phyloP scores from a whole-genome alignment of 2,329 filamentous ascomycete genomes.

The Penicillium paneum region DNA sequence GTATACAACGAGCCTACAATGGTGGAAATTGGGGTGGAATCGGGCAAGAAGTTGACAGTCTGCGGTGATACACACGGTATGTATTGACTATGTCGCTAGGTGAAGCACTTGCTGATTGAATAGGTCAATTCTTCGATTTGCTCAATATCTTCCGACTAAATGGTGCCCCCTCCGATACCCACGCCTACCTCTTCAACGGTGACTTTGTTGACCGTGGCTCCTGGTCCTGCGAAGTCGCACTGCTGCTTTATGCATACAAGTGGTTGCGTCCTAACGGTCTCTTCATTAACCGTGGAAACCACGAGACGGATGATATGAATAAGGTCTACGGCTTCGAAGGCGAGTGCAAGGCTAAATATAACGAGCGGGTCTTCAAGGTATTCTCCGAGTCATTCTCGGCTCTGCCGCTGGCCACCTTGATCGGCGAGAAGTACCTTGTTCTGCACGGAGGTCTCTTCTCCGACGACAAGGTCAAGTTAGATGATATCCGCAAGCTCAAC shows the following conservation, averaged over 20 bases:
- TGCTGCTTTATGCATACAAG: constrained; percentile 94
- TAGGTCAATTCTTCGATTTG: constrained; percentile 94
- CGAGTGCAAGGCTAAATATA: constrained; percentile 98
- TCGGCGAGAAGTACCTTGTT: constrained; percentile 86
- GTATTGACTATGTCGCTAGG: not conserved
- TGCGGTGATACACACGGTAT: constrained; percentile 95
- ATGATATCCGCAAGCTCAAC: constrained; percentile 91
- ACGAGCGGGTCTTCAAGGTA: constrained; percentile 89
- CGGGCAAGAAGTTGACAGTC: constrained; percentile 79
- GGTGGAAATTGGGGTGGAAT: constrained; percentile 83
- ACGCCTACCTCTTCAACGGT: constrained; percentile 96
- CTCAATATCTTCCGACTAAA: constrained; percentile 94
- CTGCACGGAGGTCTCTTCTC: constrained; percentile 95
- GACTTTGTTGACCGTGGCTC: constrained; percentile 97
- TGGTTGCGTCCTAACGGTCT: constrained; percentile 84
- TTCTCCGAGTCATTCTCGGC: constrained; percentile 98
- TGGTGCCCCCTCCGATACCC: constrained; percentile 76
- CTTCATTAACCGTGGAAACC: constrained; percentile 96
- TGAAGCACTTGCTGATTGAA: constrained; percentile 2
- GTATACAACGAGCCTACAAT: constrained; percentile 92
- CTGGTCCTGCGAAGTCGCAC: constrained; percentile 95
- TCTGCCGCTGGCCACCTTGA: constrained; percentile 83
- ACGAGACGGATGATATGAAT: constrained; percentile 99
- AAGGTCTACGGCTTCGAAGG: constrained; percentile 97
- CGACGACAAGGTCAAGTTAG: constrained; percentile 81